Percentiles rank a stretch among this genome's conserved stretches.
Evolutionary conservation across 257 asterid species (phyloP).

Genomic region (Przewalskia tangutica): DNA sequence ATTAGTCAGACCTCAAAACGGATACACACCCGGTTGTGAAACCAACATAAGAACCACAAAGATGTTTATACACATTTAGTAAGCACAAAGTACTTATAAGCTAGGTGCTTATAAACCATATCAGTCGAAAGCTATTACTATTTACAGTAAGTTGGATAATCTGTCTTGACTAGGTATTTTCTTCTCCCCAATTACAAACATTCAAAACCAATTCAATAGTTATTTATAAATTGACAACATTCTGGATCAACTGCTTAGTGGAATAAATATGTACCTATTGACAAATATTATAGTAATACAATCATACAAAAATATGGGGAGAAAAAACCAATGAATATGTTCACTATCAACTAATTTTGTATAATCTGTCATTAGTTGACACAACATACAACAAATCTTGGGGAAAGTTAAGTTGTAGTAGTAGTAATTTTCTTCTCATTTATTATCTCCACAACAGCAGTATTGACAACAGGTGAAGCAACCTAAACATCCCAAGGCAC

Average conservation of each 20-base stretch:
- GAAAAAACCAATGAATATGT: background rate
- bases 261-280: background rate
- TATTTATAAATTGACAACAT: background rate
- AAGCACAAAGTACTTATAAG: too few species aligned
- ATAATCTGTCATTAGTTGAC: constrained; percentile 2
- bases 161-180: background rate
- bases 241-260: background rate
- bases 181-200: background rate
- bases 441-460: constrained; percentile 44
- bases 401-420: background rate
- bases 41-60: too few species aligned
- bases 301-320: background rate
- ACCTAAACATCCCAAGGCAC: constrained; percentile 65
- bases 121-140: background rate
- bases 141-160: background rate
- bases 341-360: background rate
- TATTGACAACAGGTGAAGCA: constrained; percentile 50
- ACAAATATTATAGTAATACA: background rate
- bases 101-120: background rate
- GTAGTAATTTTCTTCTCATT: constrained; percentile 9
- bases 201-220: background rate
- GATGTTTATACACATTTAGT: too few species aligned
- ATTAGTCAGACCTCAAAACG: background rate
- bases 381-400: background rate
- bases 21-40: too few species aligned